Evolutionary conservation across 768 basidiomycete species (phyloP).

Genomic region (Phylloporus sp.): DNA sequence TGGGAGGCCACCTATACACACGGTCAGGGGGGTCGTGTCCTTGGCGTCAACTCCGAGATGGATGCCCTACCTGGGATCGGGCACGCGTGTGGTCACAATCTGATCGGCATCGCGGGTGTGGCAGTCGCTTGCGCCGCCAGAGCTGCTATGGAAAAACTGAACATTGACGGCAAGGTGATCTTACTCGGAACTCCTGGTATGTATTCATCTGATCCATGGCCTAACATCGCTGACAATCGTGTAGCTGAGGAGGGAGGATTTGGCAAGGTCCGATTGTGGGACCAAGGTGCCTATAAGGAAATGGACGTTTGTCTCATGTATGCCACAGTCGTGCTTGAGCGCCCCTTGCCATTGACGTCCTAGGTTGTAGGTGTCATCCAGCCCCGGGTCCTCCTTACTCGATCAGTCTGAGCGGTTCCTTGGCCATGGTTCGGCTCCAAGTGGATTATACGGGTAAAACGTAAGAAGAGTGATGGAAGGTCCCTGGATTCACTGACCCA

Average conservation of each 20-base stretch:
- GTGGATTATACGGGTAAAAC: conserved; percentile 74
- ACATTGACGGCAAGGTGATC: conserved; percentile 65
- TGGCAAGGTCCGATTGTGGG: conserved; percentile 68
- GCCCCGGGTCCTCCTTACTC: conserved; percentile 72
- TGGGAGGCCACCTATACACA: conserved; percentile 72
- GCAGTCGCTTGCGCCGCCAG: conserved; percentile 70
- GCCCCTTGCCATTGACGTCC: not conserved
- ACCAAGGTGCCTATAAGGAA: conserved; percentile 67
- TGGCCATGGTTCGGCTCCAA: conserved; percentile 56
- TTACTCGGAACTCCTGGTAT: conserved; percentile 77
- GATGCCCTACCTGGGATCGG: conserved; percentile 58
- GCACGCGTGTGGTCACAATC: conserved; percentile 79
- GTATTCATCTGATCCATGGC: not conserved
- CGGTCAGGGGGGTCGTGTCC: conserved; percentile 62
- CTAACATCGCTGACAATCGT: not conserved
- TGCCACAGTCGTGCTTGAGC: conserved; percentile 6
- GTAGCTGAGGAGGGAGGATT: conserved; percentile 76
- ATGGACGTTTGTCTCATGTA: conserved; percentile 80
- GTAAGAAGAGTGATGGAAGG: conserved; percentile 34
- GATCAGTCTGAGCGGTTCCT: conserved; percentile 58
- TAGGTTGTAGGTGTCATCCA: conserved; percentile 65
- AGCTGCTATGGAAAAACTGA: conserved; percentile 53
- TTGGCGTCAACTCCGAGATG: conserved; percentile 84
- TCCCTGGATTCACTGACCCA: not conserved
- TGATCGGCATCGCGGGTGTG: conserved; percentile 75